These are phyloP conservation scores for Actinomortierella ambigua DNA, from an alignment of 371 early-diverging fungal genomes.

Conservation along the genomic window DNA sequence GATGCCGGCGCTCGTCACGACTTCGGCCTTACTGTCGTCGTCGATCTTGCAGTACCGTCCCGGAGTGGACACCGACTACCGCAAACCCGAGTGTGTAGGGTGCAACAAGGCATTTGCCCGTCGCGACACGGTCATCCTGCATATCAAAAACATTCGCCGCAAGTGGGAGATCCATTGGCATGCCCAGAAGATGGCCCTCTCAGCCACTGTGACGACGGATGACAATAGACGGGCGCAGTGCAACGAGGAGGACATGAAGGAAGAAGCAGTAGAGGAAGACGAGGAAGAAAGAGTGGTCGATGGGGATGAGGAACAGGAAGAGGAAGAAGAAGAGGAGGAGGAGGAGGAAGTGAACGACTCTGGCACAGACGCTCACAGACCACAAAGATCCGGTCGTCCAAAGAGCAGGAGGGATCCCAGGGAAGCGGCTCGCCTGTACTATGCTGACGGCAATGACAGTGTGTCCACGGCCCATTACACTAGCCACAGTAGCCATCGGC, in stretches of 20 bases:
- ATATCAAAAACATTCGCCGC: conserved; percentile 38
- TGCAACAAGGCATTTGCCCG: conserved; percentile 42
- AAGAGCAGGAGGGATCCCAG: too few species aligned
- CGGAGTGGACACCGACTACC: conserved; percentile 19
- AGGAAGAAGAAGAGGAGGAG: conserved; percentile 27
- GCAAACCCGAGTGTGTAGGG: conserved; percentile 37
- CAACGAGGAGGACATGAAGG: not conserved
- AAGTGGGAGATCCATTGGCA: conserved; percentile 28
- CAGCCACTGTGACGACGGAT: too few species aligned
- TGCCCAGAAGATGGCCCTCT: not conserved
- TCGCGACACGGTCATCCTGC: conserved; percentile 39
- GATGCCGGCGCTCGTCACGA: too few species aligned
- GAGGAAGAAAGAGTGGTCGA: not conserved
- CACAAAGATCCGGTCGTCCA: too few species aligned
- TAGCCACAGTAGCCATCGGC: too few species aligned
- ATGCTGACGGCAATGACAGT: too few species aligned
- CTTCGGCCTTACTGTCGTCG: not conserved
- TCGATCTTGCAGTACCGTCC: conserved; percentile 17
- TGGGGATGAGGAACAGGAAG: conserved; percentile 13
- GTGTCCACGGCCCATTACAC: too few species aligned
- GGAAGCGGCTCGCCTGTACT: too few species aligned
- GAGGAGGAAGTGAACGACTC: conserved; percentile 7
- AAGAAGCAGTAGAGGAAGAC: not conserved
- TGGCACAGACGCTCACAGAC: too few species aligned
- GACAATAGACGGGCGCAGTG: not conserved